These are phyloP conservation scores for Lachnum nothofagi DNA, from an alignment of 2,329 filamentous ascomycete genomes.

Conservation along the genomic window DNA sequence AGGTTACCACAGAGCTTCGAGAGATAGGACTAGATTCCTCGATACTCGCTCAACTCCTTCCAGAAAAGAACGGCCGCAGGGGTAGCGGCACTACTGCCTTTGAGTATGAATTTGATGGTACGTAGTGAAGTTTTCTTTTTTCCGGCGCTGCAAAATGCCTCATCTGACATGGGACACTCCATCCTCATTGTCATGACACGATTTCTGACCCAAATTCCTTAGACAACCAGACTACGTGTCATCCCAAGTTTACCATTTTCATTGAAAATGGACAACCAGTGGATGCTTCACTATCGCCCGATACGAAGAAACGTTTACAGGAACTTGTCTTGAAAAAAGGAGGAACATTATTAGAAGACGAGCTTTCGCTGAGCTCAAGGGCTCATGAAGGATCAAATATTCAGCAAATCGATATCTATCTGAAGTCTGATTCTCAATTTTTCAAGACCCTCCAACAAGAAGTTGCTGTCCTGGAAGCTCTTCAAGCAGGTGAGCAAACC, in stretches of 20 bases:
- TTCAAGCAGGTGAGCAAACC: conserved; percentile 59
- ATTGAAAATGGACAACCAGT: conserved; percentile 61
- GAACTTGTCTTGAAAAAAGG: conserved; percentile 39
- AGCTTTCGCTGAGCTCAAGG: not conserved
- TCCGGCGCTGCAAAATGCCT: too few species aligned
- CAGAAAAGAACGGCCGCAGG: too few species aligned
- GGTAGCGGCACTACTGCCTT: conserved; percentile 35
- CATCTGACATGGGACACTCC: not conserved
- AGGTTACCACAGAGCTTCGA: conserved; percentile 62
- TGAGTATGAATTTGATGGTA: conserved; percentile 53
- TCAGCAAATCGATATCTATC: conserved; percentile 63
- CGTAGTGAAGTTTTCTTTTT: too few species aligned
- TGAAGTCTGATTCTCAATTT: conserved; percentile 74
- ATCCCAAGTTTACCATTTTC: conserved; percentile 65
- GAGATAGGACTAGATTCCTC: conserved; percentile 66
- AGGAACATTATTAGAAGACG: not conserved
- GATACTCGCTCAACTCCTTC: conserved; percentile 48
- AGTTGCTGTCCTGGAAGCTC: conserved; percentile 60
- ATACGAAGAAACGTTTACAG: conserved; percentile 58
- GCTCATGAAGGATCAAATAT: conserved; percentile 16
- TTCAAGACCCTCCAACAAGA: conserved; percentile 71
- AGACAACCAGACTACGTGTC: conserved; percentile 45
- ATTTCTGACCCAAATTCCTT: too few species aligned
- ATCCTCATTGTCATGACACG: too few species aligned
- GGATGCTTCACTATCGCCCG: conserved; percentile 55